Percentiles rank a stretch among this genome's conserved stretches.
Conservation (phyloP, 176 grass and related monocot genomes). For the Carex scoparia region DNA sequence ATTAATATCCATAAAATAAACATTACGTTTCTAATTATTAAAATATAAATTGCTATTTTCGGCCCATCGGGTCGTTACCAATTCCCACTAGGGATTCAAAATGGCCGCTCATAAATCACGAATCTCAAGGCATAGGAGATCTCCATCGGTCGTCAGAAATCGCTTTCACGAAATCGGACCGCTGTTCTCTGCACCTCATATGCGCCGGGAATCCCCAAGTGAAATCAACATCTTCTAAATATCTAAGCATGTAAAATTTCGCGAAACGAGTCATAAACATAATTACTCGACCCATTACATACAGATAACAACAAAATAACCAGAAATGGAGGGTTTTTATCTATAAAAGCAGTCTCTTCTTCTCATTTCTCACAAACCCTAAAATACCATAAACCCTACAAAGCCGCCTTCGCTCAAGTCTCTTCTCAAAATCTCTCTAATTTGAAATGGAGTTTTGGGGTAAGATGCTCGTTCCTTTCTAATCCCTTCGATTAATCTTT, state of each 20-base stretch:
- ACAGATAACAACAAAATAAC: neutral
- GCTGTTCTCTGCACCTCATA: neutral
- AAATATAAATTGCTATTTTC: neutral
- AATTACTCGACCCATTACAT: neutral
- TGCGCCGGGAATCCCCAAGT: neutral
- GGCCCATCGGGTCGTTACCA: neutral
- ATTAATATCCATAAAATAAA: no score
- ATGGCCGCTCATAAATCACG: neutral
- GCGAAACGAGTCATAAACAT: neutral
- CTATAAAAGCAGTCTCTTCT: constrained; percentile 15
- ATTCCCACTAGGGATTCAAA: neutral
- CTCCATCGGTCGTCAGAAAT: neutral
- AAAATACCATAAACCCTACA: constrained; percentile 21
- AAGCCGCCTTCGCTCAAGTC: constrained; percentile 6
- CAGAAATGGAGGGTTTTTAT: neutral
- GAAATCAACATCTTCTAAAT: neutral
- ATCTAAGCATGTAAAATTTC: neutral
- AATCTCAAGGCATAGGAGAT: neutral
- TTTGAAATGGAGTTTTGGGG: constrained; percentile 26
- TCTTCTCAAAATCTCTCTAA: neutral
- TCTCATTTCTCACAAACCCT: constrained; percentile 16
- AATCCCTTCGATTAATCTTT: neutral
- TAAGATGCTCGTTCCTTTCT: neutral
- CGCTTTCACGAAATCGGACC: constrained; percentile 10
- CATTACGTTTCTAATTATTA: no score